Evolutionary conservation across 257 asterid species (phyloP).

Genomic region (Cynanchum wilfordii): DNA sequence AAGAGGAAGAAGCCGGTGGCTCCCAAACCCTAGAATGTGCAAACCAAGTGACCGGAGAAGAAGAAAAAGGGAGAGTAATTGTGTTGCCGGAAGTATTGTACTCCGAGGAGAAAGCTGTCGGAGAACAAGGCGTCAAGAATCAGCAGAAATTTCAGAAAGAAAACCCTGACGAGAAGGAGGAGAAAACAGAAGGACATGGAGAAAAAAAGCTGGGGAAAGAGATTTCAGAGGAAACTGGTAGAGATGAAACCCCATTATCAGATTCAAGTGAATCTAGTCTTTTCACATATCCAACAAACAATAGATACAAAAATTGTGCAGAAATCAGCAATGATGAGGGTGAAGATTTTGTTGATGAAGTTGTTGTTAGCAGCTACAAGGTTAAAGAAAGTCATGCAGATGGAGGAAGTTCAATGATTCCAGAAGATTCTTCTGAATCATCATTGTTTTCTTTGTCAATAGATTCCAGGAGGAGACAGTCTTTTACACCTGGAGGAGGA

Average conservation of each 20-base stretch:
- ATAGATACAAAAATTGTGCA: constrained; percentile 7
- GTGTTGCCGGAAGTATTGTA: background rate
- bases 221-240: constrained; percentile 2
- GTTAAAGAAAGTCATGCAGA: constrained; percentile 3
- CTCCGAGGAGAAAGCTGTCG: constrained; percentile 1
- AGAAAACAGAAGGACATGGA: background rate
- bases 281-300: constrained; percentile 15
- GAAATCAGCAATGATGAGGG: constrained; percentile 16
- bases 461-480: constrained; percentile 20
- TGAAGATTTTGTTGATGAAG: constrained; percentile 7
- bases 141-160: background rate
- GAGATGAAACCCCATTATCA: constrained; percentile 4
- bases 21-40: constrained; percentile 1
- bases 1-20: background rate
- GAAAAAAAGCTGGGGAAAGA: background rate
- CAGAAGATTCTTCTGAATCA: constrained; percentile 27
- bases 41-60: background rate
- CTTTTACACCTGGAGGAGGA: constrained; percentile 8
- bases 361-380: constrained; percentile 7
- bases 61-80: background rate
- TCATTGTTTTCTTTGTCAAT: constrained; percentile 29
- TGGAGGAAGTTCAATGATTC: background rate
- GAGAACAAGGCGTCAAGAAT: background rate
- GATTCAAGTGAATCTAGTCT: constrained; percentile 21
- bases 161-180: background rate